Evolutionary conservation across 2,329 filamentous ascomycete genomes (phyloP).

Genomic region (Botrytis deweyae): DNA sequence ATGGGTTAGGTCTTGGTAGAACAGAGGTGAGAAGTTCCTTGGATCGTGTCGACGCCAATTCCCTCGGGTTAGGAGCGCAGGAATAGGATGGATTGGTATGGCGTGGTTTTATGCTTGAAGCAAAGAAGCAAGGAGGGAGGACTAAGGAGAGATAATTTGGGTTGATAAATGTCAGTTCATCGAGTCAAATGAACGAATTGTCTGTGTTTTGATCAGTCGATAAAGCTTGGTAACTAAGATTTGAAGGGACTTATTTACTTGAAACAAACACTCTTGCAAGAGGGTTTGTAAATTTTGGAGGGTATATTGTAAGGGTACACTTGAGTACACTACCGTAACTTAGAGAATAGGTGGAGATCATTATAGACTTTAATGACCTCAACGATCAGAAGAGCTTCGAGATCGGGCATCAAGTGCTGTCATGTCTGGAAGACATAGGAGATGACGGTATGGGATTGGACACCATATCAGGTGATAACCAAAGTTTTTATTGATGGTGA

Average conservation of each 20-base stretch:
- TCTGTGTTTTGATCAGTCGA: background rate
- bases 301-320: background rate
- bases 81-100: background rate
- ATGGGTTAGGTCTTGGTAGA: too few relatives aligned
- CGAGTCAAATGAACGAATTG: background rate
- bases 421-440: background rate
- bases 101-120: background rate
- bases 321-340: background rate
- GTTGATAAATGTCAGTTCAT: background rate
- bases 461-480: background rate
- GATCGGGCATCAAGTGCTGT: background rate
- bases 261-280: too few relatives aligned
- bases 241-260: background rate
- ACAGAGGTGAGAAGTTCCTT: background rate
- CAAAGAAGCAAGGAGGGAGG: background rate
- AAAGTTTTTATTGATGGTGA: background rate
- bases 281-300: background rate
- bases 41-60: fast-evolving
- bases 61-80: background rate
- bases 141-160: too few relatives aligned
- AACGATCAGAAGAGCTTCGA: too few relatives aligned
- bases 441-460: background rate
- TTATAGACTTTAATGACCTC: background rate
- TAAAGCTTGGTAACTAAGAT: background rate
- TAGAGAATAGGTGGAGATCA: background rate